Evolutionary conservation across 768 basidiomycete genomes (phyloP).

Genomic region (Suillus subaureus): DNA sequence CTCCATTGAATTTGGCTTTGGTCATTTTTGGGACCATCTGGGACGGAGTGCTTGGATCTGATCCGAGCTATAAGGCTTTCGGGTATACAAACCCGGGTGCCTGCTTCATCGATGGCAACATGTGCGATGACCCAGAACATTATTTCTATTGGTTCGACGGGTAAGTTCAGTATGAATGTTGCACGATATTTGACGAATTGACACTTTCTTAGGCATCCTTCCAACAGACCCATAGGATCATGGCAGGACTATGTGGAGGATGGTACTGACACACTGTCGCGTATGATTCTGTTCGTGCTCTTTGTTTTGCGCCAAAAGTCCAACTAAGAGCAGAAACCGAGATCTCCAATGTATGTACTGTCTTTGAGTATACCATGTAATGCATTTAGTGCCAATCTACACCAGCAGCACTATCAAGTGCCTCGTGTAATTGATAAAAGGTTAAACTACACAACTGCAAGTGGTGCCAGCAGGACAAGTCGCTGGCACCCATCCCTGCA

Average conservation of each 20-base stretch:
- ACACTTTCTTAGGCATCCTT: conserved; percentile 44
- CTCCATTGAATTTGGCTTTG: conserved; percentile 44
- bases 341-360: neutral
- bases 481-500: neutral
- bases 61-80: conserved; percentile 50
- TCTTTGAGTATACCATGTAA: neutral
- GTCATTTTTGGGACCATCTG: conserved; percentile 52
- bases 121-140: conserved; percentile 47
- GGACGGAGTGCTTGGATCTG: conserved; percentile 46
- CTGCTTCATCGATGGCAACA: conserved; percentile 34
- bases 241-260: conserved; percentile 54
- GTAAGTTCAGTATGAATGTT: conserved; percentile 31
- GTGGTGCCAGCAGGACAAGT: neutral
- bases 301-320: neutral
- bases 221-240: conserved; percentile 50
- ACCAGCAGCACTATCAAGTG: neutral
- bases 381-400: neutral
- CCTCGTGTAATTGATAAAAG: neutral
- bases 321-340: neutral
- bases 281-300: neutral
- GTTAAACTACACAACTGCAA: neutral
- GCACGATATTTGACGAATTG: conserved; percentile 2
- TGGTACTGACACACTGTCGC: conserved; percentile 38
- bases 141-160: conserved; percentile 56
- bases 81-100: conserved; percentile 46